A percentile compares a stretch with the other conserved stretches of the same genome.
Evolutionary conservation across 768 basidiomycete genomes (phyloP).

Genomic region (Termitomyces sp.): DNA sequence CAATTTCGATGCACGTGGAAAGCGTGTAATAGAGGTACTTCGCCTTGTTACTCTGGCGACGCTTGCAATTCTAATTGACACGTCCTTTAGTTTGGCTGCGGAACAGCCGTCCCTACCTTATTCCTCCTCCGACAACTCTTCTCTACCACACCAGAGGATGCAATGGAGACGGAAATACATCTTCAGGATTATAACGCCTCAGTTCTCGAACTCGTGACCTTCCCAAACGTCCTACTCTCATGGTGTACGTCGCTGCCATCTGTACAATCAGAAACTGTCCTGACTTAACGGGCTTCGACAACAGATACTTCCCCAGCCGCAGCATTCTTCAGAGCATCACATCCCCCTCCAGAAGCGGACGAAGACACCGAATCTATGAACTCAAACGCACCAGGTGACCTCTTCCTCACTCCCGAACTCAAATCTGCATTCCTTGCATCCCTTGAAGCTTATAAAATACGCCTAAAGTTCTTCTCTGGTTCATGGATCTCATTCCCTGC

Average conservation of each 20-base stretch:
- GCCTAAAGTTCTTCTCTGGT: slow-evolving; percentile 74
- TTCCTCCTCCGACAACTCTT: slow-evolving; percentile 66
- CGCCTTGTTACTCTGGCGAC: too few species aligned
- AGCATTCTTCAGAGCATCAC: slow-evolving; percentile 31
- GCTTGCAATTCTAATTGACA: not conserved
- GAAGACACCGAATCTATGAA: slow-evolving; percentile 19
- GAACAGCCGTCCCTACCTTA: slow-evolving; percentile 82
- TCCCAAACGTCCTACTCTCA: slow-evolving; percentile 71
- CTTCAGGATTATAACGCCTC: slow-evolving; percentile 91
- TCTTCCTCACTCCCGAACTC: slow-evolving; percentile 63
- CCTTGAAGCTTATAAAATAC: slow-evolving; percentile 47
- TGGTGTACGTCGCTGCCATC: slow-evolving; percentile 61
- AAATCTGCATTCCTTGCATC: slow-evolving; percentile 60
- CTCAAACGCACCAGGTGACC: slow-evolving; percentile 27
- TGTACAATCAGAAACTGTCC: not conserved
- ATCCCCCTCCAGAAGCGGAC: slow-evolving; percentile 2
- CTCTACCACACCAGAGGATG: slow-evolving; percentile 16
- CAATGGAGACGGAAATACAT: slow-evolving; percentile 47
- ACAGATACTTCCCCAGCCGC: slow-evolving; percentile 63
- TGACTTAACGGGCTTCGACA: not conserved
- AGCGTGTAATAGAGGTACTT: slow-evolving; percentile 66
- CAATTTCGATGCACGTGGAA: slow-evolving; percentile 31
- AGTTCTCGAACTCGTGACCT: slow-evolving; percentile 72
- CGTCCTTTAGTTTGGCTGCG: slow-evolving; percentile 75
- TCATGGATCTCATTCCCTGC: slow-evolving; percentile 65